Percentiles rank a stretch among this genome's conserved stretches.
Evolutionary conservation across 1,139 yeast species (phyloP).

Genomic region (Saccharomyces pastorianus): DNA sequence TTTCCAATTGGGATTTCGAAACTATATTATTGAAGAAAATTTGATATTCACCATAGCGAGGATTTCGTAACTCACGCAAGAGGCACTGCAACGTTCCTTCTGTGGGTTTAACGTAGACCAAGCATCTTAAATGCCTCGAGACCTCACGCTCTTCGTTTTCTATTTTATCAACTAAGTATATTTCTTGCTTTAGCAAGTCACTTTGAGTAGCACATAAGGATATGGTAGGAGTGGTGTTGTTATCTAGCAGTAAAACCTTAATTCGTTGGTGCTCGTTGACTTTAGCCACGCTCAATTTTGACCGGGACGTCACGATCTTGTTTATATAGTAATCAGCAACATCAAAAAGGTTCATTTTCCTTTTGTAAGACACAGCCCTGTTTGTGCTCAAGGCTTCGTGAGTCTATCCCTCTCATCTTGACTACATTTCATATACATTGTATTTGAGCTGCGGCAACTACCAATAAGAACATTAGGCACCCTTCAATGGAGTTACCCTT

Average conservation of each 20-base stretch:
- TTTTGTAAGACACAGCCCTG: neutral
- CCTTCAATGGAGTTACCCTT: neutral
- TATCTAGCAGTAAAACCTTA: slow-evolving; percentile 70
- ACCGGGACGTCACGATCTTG: slow-evolving; percentile 36
- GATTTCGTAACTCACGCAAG: slow-evolving; percentile 59
- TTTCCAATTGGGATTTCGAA: slow-evolving; percentile 68
- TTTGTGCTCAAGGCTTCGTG: neutral
- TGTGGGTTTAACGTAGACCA: slow-evolving; percentile 71
- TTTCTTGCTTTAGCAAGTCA: slow-evolving; percentile 68
- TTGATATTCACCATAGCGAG: slow-evolving; percentile 72
- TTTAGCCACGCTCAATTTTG: slow-evolving; percentile 17
- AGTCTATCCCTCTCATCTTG: neutral
- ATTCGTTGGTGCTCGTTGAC: slow-evolving; percentile 40
- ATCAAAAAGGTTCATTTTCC: slow-evolving; percentile 44
- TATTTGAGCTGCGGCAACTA: neutral
- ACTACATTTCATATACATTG: neutral
- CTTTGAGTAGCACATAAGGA: slow-evolving; percentile 87
- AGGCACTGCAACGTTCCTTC: slow-evolving; percentile 53
- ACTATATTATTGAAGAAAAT: slow-evolving; percentile 70
- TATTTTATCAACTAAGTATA: slow-evolving; percentile 68
- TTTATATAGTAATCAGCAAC: slow-evolving; percentile 45
- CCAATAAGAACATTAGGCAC: neutral
- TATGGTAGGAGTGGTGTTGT: slow-evolving; percentile 69
- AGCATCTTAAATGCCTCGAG: slow-evolving; percentile 76
- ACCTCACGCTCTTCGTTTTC: slow-evolving; percentile 60